Percentiles rank a stretch among this genome's conserved stretches.
phyloP scores from a whole-genome alignment of 2,329 filamentous ascomycete species.

The Magnaporthales sp. region DNA sequence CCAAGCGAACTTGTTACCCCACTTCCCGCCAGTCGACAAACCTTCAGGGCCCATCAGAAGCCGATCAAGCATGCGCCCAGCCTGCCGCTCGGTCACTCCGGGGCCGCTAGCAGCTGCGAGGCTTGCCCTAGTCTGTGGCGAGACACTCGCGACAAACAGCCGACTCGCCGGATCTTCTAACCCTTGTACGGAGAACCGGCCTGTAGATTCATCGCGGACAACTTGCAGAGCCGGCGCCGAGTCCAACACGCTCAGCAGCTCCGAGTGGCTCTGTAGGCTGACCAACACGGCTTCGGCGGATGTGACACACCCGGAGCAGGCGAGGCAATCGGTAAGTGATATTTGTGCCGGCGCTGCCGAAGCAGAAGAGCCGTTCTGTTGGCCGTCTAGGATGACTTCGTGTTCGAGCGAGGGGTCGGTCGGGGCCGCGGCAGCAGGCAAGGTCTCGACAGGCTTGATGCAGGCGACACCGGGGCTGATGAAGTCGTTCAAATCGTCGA shows the following conservation, averaged over 20 bases:
- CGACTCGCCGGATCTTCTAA: conserved; percentile 54
- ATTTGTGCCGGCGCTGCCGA: conserved; percentile 63
- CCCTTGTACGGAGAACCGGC: conserved; percentile 34
- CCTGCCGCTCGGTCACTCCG: conserved; percentile 61
- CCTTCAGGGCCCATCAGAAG: conserved; percentile 65
- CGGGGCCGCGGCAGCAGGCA: conserved; percentile 54
- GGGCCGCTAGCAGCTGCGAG: conserved; percentile 75
- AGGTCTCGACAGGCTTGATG: conserved; percentile 93
- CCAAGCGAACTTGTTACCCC: conserved; percentile 76
- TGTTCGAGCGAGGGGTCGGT: conserved; percentile 39
- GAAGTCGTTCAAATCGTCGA: conserved; percentile 97
- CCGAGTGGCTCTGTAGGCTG: conserved; percentile 84
- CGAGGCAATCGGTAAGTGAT: conserved; percentile 92
- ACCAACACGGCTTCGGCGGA: conserved; percentile 97
- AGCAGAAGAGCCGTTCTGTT: conserved; percentile 39
- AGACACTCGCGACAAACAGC: conserved; percentile 86
- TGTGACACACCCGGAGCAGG: conserved; percentile 95
- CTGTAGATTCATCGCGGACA: conserved; percentile 20
- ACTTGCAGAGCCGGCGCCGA: conserved; percentile 43
- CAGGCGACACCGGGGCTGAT: conserved; percentile 96
- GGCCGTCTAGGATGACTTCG: conserved; percentile 92
- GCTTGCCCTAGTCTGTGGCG: conserved; percentile 83
- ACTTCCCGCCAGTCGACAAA: conserved; percentile 58
- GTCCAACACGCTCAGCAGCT: conserved; percentile 79
- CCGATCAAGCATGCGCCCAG: conserved; percentile 74